A percentile compares a stretch with the other conserved stretches of the same genome.
Evolutionary conservation across 2,329 filamentous ascomycete species (phyloP).

Genomic region (Paecilomyces dactylethromorphus): DNA sequence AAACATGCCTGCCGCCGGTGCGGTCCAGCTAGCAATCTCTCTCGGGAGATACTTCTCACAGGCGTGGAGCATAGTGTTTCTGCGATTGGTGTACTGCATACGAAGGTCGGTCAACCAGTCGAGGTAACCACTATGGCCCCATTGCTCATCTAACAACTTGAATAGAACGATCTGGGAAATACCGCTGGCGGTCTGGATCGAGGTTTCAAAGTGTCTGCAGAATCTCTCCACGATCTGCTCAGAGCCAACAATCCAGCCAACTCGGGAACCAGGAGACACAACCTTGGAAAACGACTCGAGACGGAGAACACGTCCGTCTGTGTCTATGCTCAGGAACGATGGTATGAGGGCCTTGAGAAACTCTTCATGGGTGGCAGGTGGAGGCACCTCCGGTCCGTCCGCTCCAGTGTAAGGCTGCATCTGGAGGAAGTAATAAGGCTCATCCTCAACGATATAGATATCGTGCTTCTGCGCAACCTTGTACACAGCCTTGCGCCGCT

Average conservation of each 20-base stretch:
- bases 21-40: slow-evolving; percentile 68
- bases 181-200: slow-evolving; percentile 78
- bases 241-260: slow-evolving; percentile 85
- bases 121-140: slow-evolving; percentile 87
- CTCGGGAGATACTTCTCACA: slow-evolving; percentile 70
- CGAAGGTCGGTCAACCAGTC: slow-evolving; percentile 82
- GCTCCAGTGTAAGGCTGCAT: slow-evolving; percentile 64
- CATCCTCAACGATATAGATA: slow-evolving; percentile 81
- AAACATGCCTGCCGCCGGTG: slow-evolving; percentile 89
- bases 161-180: slow-evolving; percentile 77
- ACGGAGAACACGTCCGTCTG: slow-evolving; percentile 80
- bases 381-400: slow-evolving; percentile 44
- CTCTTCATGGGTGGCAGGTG: slow-evolving; percentile 58
- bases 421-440: slow-evolving; percentile 91
- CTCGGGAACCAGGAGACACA: slow-evolving; percentile 70
- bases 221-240: slow-evolving; percentile 80
- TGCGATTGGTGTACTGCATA: slow-evolving; percentile 69
- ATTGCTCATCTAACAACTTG: slow-evolving; percentile 86
- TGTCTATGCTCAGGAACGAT: slow-evolving; percentile 71
- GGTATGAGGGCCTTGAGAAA: slow-evolving; percentile 71
- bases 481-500: slow-evolving; percentile 68
- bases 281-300: slow-evolving; percentile 95
- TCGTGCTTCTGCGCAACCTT: slow-evolving; percentile 75
- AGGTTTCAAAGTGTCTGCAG: slow-evolving; percentile 72
- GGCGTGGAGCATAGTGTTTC: slow-evolving; percentile 69